Evolutionary conservation across 2,329 filamentous ascomycete genomes (phyloP).

Genomic region (Fusarium sp.): DNA sequence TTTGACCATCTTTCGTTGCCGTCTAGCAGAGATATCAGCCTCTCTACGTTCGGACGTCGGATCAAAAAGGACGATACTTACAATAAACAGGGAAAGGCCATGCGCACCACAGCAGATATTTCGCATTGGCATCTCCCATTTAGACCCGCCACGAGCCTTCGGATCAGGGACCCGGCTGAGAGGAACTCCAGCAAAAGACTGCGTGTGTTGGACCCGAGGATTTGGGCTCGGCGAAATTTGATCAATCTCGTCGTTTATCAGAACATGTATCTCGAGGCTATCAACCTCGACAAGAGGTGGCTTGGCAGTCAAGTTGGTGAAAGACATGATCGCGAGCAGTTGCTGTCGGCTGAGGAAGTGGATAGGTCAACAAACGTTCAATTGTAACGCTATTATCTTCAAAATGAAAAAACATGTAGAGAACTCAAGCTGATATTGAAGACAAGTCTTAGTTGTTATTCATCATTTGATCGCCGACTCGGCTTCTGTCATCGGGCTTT

Average conservation of each 20-base stretch:
- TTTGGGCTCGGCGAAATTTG: conserved; percentile 57
- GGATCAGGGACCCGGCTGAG: conserved; percentile 47
- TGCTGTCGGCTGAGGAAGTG: neutral
- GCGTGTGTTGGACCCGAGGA: conserved; percentile 52
- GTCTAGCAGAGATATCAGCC: conserved; percentile 47
- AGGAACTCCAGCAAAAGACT: conserved; percentile 54
- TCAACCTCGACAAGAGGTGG: conserved; percentile 24
- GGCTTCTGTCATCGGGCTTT: neutral
- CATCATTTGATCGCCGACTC: neutral
- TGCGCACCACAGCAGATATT: conserved; percentile 62
- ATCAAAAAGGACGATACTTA: conserved; percentile 36
- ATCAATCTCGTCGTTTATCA: conserved; percentile 64
- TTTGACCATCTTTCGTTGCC: conserved; percentile 53
- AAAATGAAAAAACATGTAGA: neutral
- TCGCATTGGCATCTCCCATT: conserved; percentile 57
- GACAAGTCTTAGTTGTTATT: neutral
- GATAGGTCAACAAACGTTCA: neutral
- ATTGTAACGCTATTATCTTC: neutral
- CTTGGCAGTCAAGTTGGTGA: neutral
- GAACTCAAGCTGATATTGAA: neutral
- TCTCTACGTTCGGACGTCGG: neutral
- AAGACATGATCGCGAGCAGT: neutral
- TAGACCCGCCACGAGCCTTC: conserved; percentile 51
- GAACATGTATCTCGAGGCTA: conserved; percentile 55
- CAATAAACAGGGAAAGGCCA: conserved; percentile 61